phyloP scores from a whole-genome alignment of 176 grass and related monocot species.

The Elaeis guineensis region DNA sequence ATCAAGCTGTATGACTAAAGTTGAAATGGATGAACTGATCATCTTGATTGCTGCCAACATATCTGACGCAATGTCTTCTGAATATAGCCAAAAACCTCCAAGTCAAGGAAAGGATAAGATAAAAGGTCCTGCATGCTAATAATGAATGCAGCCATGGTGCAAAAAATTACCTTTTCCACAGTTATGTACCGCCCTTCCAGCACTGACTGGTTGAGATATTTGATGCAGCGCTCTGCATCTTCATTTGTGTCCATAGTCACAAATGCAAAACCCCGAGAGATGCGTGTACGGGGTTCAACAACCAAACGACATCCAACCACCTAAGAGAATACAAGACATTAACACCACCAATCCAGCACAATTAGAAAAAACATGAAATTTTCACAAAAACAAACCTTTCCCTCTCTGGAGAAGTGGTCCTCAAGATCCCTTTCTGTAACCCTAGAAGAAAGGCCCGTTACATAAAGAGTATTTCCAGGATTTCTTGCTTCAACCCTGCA shows the following conservation, averaged over 20 bases:
- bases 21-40: slow-evolving; percentile 61
- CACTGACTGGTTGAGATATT: slow-evolving; percentile 52
- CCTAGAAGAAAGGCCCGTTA: slow-evolving; percentile 57
- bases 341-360: neutral
- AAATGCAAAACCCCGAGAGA: slow-evolving; percentile 72
- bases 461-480: slow-evolving; percentile 61
- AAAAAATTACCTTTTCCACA: slow-evolving; percentile 57
- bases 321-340: slow-evolving; percentile 15
- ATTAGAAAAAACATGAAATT: neutral
- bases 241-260: slow-evolving; percentile 56
- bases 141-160: slow-evolving; percentile 6
- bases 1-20: slow-evolving; percentile 61
- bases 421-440: slow-evolving; percentile 59
- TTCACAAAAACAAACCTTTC: slow-evolving; percentile 38
- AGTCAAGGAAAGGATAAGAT: slow-evolving; percentile 40
- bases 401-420: slow-evolving; percentile 57
- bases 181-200: slow-evolving; percentile 59
- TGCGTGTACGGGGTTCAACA: slow-evolving; percentile 52
- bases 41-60: slow-evolving; percentile 63
- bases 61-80: slow-evolving; percentile 69
- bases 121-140: slow-evolving; percentile 12
- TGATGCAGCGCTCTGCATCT: slow-evolving; percentile 65
- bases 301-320: slow-evolving; percentile 56
- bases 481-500: slow-evolving; percentile 37
- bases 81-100: slow-evolving; percentile 77